Percentiles rank a stretch among this genome's conserved stretches.
phyloP scores from a whole-genome alignment of 2,329 filamentous ascomycete species.

The Talaromyces sp. region DNA sequence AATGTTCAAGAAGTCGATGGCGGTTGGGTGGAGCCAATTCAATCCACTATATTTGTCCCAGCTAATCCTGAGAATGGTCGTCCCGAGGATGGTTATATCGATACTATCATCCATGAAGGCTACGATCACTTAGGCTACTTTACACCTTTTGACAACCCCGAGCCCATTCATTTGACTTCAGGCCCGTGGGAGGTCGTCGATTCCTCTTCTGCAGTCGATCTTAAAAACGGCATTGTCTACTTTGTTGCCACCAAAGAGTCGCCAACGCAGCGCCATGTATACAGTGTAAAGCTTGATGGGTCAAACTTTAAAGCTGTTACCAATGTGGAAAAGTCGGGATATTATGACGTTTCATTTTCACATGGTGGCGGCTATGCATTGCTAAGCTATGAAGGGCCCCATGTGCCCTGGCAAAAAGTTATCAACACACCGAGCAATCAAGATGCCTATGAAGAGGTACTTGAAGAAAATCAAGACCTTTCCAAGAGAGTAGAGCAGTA shows the following conservation, averaged over 20 bases:
- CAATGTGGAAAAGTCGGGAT: constrained; percentile 65
- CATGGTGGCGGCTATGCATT: constrained; percentile 73
- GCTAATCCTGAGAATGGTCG: constrained; percentile 72
- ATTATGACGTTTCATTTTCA: constrained; percentile 80
- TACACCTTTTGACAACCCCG: constrained; percentile 71
- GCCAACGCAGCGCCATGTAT: constrained; percentile 84
- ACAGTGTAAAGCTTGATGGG: constrained; percentile 80
- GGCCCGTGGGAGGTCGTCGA: constrained; percentile 89
- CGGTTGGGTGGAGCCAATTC: constrained; percentile 93
- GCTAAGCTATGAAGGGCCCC: constrained; percentile 77
- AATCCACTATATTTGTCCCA: constrained; percentile 79
- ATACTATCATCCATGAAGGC: constrained; percentile 78
- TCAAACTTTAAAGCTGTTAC: constrained; percentile 67
- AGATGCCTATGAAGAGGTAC: constrained; percentile 57
- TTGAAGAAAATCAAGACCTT: constrained; percentile 73
- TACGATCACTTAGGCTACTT: constrained; percentile 94
- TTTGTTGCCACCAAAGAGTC: constrained; percentile 82
- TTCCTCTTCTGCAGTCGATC: constrained; percentile 76
- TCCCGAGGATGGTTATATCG: constrained; percentile 81
- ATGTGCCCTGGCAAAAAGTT: constrained; percentile 85
- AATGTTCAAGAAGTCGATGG: constrained; percentile 83
- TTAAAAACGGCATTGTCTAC: constrained; percentile 82
- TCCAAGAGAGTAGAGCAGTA: constrained; percentile 64
- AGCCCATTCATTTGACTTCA: constrained; percentile 80
- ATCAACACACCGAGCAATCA: constrained; percentile 68